Evolutionary conservation across 805 yeast genomes (phyloP).

Genomic region (Sugiyamaella lignohabitans): DNA sequence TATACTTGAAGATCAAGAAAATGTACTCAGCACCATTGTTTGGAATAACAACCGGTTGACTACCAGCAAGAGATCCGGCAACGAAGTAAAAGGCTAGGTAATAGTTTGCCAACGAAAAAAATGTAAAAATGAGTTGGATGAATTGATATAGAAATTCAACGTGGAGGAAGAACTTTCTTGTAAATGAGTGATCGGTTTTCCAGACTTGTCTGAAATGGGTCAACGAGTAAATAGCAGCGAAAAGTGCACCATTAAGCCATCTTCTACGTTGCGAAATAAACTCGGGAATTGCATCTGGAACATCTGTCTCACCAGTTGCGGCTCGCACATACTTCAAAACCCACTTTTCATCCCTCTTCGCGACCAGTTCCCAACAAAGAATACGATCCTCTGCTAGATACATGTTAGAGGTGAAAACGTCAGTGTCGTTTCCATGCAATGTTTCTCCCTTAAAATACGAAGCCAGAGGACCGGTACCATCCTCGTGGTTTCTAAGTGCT

Average conservation of each 20-base stretch:
- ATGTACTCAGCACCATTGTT: slow-evolving; percentile 77
- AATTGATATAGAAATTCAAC: slow-evolving; percentile 87
- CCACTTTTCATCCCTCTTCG: slow-evolving; percentile 79
- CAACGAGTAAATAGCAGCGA: slow-evolving; percentile 89
- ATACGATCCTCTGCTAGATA: slow-evolving; percentile 96
- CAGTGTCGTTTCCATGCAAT: slow-evolving; percentile 51
- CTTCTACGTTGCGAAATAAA: slow-evolving; percentile 94
- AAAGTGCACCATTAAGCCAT: slow-evolving; percentile 97
- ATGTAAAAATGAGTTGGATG: slow-evolving; percentile 71
- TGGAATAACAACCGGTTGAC: slow-evolving; percentile 34
- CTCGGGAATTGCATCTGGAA: slow-evolving; percentile 91
- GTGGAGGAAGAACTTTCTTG: slow-evolving; percentile 77
- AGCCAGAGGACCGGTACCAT: slow-evolving; percentile 86
- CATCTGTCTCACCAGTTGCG: slow-evolving; percentile 96
- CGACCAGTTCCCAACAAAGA: slow-evolving; percentile 91
- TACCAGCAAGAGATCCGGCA: slow-evolving; percentile 70
- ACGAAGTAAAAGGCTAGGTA: slow-evolving; percentile 88
- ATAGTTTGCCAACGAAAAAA: slow-evolving; percentile 89
- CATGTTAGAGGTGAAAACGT: slow-evolving; percentile 94
- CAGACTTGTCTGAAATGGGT: slow-evolving; percentile 82
- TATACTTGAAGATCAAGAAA: slow-evolving; percentile 79
- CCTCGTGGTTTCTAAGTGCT: slow-evolving; percentile 76
- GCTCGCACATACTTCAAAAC: slow-evolving; percentile 84
- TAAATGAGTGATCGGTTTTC: slow-evolving; percentile 75
- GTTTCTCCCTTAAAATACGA: slow-evolving; percentile 89